Conservation (phyloP, 2,329 filamentous ascomycete genomes). For the Raffaelea deltoideospora region DNA sequence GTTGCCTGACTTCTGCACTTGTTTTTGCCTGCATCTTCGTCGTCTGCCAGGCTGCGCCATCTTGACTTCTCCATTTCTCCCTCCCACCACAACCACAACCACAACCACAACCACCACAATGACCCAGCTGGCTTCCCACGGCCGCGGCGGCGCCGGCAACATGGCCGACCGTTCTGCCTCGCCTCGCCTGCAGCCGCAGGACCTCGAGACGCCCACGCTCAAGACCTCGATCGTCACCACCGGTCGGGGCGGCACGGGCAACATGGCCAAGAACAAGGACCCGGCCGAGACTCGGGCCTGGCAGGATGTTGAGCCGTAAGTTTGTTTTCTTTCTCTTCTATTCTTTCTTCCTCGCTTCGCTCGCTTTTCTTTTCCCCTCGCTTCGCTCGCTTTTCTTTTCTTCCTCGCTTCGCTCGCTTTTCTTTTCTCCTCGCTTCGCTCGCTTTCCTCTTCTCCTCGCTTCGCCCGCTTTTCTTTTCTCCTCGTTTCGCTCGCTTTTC, state of each 20-base stretch:
- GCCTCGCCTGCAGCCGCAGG: slow-evolving; percentile 34
- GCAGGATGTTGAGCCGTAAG: slow-evolving; percentile 68
- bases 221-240: slow-evolving; percentile 79
- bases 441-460: too few species aligned
- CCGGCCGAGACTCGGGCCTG: slow-evolving; percentile 57
- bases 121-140: slow-evolving; percentile 42
- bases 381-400: too few species aligned
- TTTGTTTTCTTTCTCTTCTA: slow-evolving; percentile 9
- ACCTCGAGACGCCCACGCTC: slow-evolving; percentile 69
- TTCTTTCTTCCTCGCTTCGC: too few species aligned
- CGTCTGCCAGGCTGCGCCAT: too few species aligned
- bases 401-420: too few species aligned
- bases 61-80: neutral
- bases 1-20: too few species aligned
- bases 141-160: slow-evolving; percentile 68
- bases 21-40: too few species aligned
- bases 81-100: neutral
- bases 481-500: too few species aligned
- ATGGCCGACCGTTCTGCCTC: slow-evolving; percentile 40
- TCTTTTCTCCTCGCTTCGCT: too few species aligned
- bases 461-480: too few species aligned
- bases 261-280: slow-evolving; percentile 66
- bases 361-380: neutral
- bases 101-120: slow-evolving; percentile 17
- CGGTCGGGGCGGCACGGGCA: slow-evolving; percentile 74